Evolutionary conservation across 768 basidiomycete genomes (phyloP), one percentile per base, ranked within the genome.

Genomic region (Suillus bovinus): DNA sequence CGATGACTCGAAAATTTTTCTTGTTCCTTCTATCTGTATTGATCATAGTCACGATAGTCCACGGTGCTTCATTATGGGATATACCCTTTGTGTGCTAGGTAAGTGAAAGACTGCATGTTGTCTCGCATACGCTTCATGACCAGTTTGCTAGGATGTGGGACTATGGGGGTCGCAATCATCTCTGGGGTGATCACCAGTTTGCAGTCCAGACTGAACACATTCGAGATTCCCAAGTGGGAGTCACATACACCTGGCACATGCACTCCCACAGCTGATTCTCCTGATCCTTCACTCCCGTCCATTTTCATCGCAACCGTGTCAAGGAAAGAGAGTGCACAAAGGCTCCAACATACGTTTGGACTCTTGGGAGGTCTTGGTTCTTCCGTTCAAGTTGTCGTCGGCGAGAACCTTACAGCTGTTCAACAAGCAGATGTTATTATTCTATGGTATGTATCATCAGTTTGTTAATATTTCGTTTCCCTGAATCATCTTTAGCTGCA

Each of bases 91-190:
- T 70, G 86, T 96, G 33, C 77, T 97, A 80, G 94, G 94, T 81
- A 69, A 56, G 63, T 58, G 64, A 61, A 66, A 60, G 22, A 4
- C 20, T 33, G 17, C 31, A 24, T 47, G 62, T 41, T 44, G 29
- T 49, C 14, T 29, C 52, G 38, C 64, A 61, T 67, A 39, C 58
- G 59, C 60, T 62, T 60, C 68, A 63, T 65, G 66, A 57, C 57
- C 64, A 60, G 68, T 59, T 29, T 61, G 64, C 62, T 70, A 89
- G 97, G 96, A 82, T 99, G 97, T 76, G 97, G 97, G 61, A 99
- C 96, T 13, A 99, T 99, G 97, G 97, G 97, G 61, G 78, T 98
- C 68, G 95, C 97, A 62, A 84, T 99, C 73, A 84, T 95, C 55
- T 96, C 96, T 27, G 97, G 97, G 50, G 91, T 98, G 46, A 80